Conservation (phyloP, 257 asterid genomes). For the Forsythia suspensa region DNA sequence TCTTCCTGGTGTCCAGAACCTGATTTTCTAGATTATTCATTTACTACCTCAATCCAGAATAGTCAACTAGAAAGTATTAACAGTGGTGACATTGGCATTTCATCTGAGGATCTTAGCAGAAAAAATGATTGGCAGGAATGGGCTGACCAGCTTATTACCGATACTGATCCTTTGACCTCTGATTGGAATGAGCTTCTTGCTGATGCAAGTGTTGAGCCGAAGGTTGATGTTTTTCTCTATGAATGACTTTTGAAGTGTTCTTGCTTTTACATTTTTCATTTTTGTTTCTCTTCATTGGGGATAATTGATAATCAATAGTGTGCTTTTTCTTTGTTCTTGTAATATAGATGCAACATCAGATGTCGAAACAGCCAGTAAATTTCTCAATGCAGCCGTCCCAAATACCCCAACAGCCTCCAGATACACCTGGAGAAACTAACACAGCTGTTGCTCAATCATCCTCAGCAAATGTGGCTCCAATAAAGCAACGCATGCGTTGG, state of each 20-base stretch:
- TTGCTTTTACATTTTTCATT: background rate
- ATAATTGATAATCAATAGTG: background rate
- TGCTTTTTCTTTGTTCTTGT: constrained; percentile 2
- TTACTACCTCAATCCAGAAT: constrained; percentile 33
- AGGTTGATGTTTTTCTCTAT: constrained; percentile 32
- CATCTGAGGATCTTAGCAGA: constrained; percentile 47
- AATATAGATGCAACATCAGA: constrained; percentile 31
- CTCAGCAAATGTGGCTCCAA: constrained; percentile 44
- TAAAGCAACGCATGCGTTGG: constrained; percentile 92
- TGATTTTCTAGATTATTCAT: constrained; percentile 50
- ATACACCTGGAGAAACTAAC: constrained; percentile 38
- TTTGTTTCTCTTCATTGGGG: background rate
- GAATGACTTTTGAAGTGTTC: background rate
- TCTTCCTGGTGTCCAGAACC: constrained; percentile 65
- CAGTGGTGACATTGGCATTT: constrained; percentile 21
- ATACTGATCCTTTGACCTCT: constrained; percentile 50
- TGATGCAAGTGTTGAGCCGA: constrained; percentile 43
- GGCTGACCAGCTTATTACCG: constrained; percentile 67
- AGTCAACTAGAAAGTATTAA: constrained; percentile 40
- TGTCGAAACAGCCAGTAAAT: constrained; percentile 33
- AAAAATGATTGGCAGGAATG: constrained; percentile 65
- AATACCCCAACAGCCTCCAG: constrained; percentile 27
- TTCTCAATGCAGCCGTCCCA: constrained; percentile 32
- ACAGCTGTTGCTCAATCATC: constrained; percentile 35
- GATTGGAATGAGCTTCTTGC: constrained; percentile 69